A percentile compares a stretch with the other conserved stretches of the same genome.
These are phyloP conservation scores for Lentinula raphanica DNA, from an alignment of 768 basidiomycete species.

Conservation along the genomic window DNA sequence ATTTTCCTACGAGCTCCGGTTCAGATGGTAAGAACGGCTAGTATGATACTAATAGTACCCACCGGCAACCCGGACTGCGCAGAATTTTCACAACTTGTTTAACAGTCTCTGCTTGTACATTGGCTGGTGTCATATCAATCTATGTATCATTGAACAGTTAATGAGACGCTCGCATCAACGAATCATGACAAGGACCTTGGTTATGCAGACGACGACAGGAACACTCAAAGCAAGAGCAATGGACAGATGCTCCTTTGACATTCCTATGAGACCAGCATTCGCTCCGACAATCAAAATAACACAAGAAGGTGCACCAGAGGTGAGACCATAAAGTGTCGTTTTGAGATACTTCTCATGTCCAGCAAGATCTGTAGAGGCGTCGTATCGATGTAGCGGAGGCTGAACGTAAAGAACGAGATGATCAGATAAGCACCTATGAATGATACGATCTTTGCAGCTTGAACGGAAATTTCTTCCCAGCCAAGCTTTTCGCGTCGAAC, in stretches of 20 bases:
- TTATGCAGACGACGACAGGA: constrained; percentile 90
- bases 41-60: constrained; percentile 13
- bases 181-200: constrained; percentile 54
- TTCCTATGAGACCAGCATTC: constrained; percentile 87
- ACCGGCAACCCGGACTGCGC: constrained; percentile 90
- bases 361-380: constrained; percentile 63
- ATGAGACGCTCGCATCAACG: background rate
- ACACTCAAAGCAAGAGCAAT: constrained; percentile 91
- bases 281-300: constrained; percentile 92
- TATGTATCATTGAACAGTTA: constrained; percentile 17
- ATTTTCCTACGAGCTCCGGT: constrained; percentile 48
- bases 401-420: background rate
- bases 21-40: background rate
- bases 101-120: constrained; percentile 85
- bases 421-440: constrained; percentile 64
- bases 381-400: background rate
- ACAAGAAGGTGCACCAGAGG: constrained; percentile 89
- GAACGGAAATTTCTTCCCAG: constrained; percentile 92
- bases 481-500: constrained; percentile 81
- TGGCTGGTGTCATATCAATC: constrained; percentile 97
- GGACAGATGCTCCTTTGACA: constrained; percentile 96
- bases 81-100: constrained; percentile 92
- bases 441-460: constrained; percentile 87
- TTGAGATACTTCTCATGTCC: constrained; percentile 92
- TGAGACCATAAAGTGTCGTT: constrained; percentile 92